phyloP scores from a whole-genome alignment of 768 basidiomycete species.

The Xanthoconium stramineum region DNA sequence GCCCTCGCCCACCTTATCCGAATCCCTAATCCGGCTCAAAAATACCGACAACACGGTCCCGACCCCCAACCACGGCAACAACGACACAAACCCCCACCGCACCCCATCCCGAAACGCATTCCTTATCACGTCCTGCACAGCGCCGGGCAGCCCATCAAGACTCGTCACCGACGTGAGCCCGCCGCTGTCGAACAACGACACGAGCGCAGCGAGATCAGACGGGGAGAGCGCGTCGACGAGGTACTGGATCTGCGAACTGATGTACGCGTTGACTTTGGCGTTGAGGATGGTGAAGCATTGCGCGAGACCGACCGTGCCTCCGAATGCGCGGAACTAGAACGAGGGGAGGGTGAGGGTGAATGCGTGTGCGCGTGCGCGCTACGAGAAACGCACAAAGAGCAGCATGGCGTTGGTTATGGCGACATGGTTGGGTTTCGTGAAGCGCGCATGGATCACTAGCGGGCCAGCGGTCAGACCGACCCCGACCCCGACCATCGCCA shows the following conservation, averaged over 20 bases:
- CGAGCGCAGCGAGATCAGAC: slow-evolving; percentile 27
- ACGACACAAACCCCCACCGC: slow-evolving; percentile 43
- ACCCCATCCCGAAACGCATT: slow-evolving; percentile 42
- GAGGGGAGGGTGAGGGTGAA: too few relatives aligned
- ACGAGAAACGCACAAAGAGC: slow-evolving; percentile 40
- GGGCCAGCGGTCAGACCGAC: slow-evolving; percentile 41
- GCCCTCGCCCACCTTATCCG: slow-evolving; percentile 1
- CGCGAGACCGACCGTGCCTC: slow-evolving; percentile 53
- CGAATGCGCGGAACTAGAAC: slow-evolving; percentile 42
- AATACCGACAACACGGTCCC: slow-evolving; percentile 35
- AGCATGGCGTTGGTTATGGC: slow-evolving; percentile 43
- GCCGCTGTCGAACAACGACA: slow-evolving; percentile 19
- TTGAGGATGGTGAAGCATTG: slow-evolving; percentile 50
- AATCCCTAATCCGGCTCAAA: slow-evolving; percentile 37
- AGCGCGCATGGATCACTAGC: slow-evolving; percentile 42
- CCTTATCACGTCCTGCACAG: slow-evolving; percentile 34
- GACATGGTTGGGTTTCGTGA: slow-evolving; percentile 39
- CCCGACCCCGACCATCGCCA: slow-evolving; percentile 44
- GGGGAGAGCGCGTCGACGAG: slow-evolving; percentile 28
- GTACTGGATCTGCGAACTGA: slow-evolving; percentile 23
- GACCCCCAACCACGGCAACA: slow-evolving; percentile 47
- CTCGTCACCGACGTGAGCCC: slow-evolving; percentile 34
- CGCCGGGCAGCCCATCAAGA: slow-evolving; percentile 36
- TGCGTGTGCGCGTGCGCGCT: not conserved
- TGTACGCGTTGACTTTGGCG: slow-evolving; percentile 37